Conservation (phyloP, 2,329 filamentous ascomycete species). For the Penicillium thymicola region DNA sequence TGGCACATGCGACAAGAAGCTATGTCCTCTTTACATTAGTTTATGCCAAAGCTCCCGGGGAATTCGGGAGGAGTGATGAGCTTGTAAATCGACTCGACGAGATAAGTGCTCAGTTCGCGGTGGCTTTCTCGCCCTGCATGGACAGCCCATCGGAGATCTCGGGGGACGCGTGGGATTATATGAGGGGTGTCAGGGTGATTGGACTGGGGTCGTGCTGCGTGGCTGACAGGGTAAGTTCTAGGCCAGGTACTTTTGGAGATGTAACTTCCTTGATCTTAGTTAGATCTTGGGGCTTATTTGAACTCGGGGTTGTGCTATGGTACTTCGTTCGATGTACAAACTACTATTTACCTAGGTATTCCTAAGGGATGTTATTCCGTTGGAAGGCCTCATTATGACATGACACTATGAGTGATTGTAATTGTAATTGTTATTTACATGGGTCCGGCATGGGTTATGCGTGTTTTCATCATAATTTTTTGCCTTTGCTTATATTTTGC, state of each 20-base stretch:
- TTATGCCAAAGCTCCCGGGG: slow-evolving; percentile 14
- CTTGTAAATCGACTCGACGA: slow-evolving; percentile 14
- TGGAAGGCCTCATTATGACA: slow-evolving; percentile 19
- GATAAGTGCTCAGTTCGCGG: slow-evolving; percentile 22
- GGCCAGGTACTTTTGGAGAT: not conserved
- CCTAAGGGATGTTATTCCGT: not conserved
- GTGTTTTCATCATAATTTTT: slow-evolving; percentile 16
- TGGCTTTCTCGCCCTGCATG: slow-evolving; percentile 3
- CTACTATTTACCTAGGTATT: not conserved
- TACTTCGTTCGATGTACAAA: not conserved
- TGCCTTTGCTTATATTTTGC: not conserved
- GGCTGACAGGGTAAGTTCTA: not conserved
- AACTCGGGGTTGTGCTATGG: not conserved
- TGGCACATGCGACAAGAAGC: slow-evolving; percentile 16
- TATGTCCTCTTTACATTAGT: slow-evolving; percentile 23
- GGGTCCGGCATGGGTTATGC: not conserved
- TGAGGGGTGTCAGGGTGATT: not conserved
- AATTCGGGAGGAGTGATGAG: slow-evolving; percentile 14
- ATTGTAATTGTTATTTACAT: not conserved
- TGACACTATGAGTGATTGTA: slow-evolving; percentile 15
- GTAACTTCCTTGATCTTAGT: not conserved
- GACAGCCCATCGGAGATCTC: slow-evolving; percentile 2
- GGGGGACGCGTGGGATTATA: not conserved
- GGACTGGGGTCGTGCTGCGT: not conserved
- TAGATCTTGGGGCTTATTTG: not conserved